Conservation (phyloP, 78 protist species). For the Pigoraptor vietnamica region DNA sequence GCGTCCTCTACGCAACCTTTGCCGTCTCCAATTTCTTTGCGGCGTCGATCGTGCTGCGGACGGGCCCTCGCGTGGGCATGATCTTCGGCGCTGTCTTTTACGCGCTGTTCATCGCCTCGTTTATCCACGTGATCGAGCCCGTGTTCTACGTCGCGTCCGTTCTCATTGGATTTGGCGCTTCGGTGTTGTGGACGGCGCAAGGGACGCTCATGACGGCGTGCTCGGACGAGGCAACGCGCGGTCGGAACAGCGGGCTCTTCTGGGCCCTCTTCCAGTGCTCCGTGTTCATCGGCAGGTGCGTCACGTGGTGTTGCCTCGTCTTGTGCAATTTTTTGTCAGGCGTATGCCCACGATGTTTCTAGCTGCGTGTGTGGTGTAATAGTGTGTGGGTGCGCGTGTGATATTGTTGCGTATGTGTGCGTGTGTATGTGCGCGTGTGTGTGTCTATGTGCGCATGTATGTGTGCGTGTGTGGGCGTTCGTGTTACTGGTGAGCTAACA, state of each 20-base stretch:
- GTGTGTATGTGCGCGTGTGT: no score
- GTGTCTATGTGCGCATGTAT: no score
- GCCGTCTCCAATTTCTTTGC: background rate
- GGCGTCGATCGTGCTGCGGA: background rate
- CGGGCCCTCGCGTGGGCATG: background rate
- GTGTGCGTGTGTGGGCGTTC: no score
- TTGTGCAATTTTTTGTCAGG: no score
- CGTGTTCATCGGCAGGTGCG: background rate
- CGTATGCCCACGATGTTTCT: no score
- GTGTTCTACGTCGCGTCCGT: background rate
- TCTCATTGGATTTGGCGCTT: background rate
- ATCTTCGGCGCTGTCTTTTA: background rate
- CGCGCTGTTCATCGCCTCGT: background rate
- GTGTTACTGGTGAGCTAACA: no score
- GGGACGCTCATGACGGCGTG: background rate
- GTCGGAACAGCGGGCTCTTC: background rate
- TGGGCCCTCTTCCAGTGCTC: background rate
- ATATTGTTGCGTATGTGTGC: no score
- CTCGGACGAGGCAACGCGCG: background rate
- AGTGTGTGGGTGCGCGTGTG: no score
- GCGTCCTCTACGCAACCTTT: background rate
- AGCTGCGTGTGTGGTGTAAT: no score
- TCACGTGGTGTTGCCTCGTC: background rate
- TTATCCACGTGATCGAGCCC: background rate
- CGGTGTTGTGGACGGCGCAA: conserved; percentile 1